Conservation (phyloP, 768 basidiomycete genomes). For the Auriscalpium vulgare region DNA sequence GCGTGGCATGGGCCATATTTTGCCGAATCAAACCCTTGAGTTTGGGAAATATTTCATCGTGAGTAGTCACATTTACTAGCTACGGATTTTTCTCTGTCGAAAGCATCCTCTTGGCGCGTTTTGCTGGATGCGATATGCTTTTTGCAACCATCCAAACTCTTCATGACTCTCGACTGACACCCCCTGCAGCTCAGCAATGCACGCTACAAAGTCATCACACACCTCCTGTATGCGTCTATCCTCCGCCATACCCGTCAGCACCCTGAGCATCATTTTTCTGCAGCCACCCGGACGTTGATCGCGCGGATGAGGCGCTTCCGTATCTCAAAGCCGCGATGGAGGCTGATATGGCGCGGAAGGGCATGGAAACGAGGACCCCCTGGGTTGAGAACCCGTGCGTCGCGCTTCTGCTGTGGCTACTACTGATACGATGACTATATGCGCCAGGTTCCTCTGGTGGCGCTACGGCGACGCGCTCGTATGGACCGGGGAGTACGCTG, state of each 20-base stretch:
- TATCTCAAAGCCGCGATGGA: background rate
- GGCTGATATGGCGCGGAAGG: background rate
- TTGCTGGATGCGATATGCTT: too few relatives aligned
- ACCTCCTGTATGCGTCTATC: conserved; percentile 1
- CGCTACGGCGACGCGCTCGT: conserved; percentile 2
- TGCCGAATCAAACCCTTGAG: conserved; percentile 2
- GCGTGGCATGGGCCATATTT: conserved; percentile 14
- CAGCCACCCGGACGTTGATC: background rate
- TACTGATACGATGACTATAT: background rate
- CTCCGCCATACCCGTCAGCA: background rate
- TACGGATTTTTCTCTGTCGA: background rate
- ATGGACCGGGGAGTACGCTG: conserved; percentile 5
- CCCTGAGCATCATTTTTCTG: background rate
- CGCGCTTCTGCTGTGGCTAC: background rate
- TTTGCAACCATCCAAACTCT: too few relatives aligned
- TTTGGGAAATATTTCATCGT: conserved; percentile 6
- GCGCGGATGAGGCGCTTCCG: background rate
- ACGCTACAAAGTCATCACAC: background rate
- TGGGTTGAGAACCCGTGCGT: background rate
- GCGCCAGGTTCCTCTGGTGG: background rate
- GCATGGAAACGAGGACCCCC: background rate
- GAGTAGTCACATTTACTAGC: background rate
- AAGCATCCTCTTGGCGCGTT: background rate
- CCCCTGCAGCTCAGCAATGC: background rate
- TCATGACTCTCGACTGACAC: too few relatives aligned